phyloP scores from a whole-genome alignment of 2,329 filamentous ascomycete genomes.

The Penicillium sp. region DNA sequence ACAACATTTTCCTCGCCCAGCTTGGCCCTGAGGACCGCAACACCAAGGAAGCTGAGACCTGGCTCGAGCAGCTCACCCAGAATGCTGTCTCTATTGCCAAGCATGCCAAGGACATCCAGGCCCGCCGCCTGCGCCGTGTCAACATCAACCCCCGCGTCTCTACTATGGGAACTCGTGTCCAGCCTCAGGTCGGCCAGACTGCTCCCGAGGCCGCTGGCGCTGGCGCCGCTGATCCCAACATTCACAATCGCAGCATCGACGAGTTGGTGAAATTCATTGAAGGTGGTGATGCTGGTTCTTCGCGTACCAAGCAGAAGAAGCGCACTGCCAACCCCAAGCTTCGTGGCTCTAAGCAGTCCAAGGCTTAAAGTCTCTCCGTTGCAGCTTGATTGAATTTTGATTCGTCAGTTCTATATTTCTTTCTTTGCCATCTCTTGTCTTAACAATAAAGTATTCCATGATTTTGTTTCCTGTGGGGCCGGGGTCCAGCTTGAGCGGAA shows the following conservation, averaged over 20 bases:
- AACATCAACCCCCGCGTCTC: slow-evolving; percentile 66
- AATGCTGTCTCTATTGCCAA: slow-evolving; percentile 94
- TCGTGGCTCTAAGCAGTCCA: slow-evolving; percentile 47
- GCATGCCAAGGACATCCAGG: slow-evolving; percentile 84
- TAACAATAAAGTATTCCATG: slow-evolving; percentile 35
- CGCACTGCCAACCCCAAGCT: slow-evolving; percentile 50
- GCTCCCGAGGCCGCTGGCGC: slow-evolving; percentile 53
- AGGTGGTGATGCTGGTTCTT: slow-evolving; percentile 57
- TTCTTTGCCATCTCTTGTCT: slow-evolving; percentile 32
- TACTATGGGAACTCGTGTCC: slow-evolving; percentile 60
- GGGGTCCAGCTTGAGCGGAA: slow-evolving; percentile 33
- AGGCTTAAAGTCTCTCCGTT: slow-evolving; percentile 33
- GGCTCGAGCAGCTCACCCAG: slow-evolving; percentile 94
- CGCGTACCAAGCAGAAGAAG: slow-evolving; percentile 51
- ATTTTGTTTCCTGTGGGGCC: slow-evolving; percentile 26
- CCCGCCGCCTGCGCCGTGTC: slow-evolving; percentile 72
- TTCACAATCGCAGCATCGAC: slow-evolving; percentile 85
- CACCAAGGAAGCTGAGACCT: slow-evolving; percentile 95
- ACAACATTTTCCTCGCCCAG: slow-evolving; percentile 88
- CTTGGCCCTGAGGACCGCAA: slow-evolving; percentile 92
- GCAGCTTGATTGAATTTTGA: slow-evolving; percentile 3
- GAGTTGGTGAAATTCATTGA: slow-evolving; percentile 95
- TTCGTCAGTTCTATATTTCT: slow-evolving; percentile 7
- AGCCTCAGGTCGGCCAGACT: slow-evolving; percentile 66
- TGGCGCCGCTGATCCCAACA: slow-evolving; percentile 42